Evolutionary conservation across 345 rosid genomes (phyloP).

Genomic region (Melaleuca quinquenervia): DNA sequence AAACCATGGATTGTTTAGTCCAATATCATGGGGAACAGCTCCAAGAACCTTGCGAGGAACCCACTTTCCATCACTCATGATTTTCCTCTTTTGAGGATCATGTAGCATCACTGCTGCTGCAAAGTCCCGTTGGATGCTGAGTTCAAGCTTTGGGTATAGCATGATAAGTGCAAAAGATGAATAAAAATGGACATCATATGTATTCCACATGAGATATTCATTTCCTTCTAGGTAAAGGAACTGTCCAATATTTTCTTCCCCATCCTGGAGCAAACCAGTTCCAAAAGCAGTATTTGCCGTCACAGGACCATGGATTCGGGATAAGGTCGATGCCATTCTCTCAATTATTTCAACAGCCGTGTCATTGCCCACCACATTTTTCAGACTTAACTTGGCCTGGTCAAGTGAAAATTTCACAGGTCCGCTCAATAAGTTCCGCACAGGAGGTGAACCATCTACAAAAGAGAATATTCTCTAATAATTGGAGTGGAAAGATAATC

Average conservation of each 20-base stretch:
- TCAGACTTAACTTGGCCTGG: slow-evolving; percentile 27
- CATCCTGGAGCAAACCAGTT: slow-evolving; percentile 67
- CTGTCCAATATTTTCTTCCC: slow-evolving; percentile 93
- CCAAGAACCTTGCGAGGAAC: slow-evolving; percentile 78
- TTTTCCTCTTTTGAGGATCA: slow-evolving; percentile 59
- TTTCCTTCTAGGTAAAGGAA: slow-evolving; percentile 88
- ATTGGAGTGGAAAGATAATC: not conserved
- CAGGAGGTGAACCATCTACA: slow-evolving; percentile 74
- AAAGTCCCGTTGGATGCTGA: slow-evolving; percentile 86
- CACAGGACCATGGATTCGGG: slow-evolving; percentile 50
- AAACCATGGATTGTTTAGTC: slow-evolving; percentile 79
- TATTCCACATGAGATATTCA: slow-evolving; percentile 94
- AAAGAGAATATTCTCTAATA: not conserved
- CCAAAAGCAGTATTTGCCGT: slow-evolving; percentile 78
- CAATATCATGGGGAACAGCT: slow-evolving; percentile 92
- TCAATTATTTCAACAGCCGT: slow-evolving; percentile 57
- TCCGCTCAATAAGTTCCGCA: slow-evolving; percentile 50
- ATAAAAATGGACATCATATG: slow-evolving; percentile 92
- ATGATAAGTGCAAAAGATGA: slow-evolving; percentile 77
- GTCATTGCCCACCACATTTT: slow-evolving; percentile 19
- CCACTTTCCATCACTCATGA: slow-evolving; percentile 53
- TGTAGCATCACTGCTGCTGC: slow-evolving; percentile 90
- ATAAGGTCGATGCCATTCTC: slow-evolving; percentile 55
- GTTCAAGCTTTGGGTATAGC: slow-evolving; percentile 88
- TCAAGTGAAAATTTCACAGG: slow-evolving; percentile 73